Base-by-base conservation (phyloP, 129 eudicot species). In the Escallonia rubra region DNA sequence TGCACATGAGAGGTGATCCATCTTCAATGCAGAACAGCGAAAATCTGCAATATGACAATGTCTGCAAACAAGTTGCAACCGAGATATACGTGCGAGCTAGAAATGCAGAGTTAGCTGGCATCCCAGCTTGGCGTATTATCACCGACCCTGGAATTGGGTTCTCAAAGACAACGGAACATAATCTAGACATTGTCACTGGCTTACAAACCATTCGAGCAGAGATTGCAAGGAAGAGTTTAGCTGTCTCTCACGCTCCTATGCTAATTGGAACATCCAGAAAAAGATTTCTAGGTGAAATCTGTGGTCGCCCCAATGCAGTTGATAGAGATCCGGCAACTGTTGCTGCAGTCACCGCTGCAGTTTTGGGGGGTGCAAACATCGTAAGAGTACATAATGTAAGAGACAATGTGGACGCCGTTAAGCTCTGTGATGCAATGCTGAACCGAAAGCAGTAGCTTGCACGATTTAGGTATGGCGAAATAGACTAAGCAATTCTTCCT, bases 1-100 rank as follows among this genome's bases (percentile, higher is more conserved):
- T 93, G 98, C 98, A 92, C 72, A 92, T 92, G 98, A 88, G 98
- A 64, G 96, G 98, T 6, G 91, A 88, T 67, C 96, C 95, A 0
- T 61, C 76, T 3, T 81, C 98, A 7, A 92, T 92, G 98, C 98
- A 93, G 70, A 89, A 77, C 63, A 70, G 65, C 7, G 90, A 89
- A 60, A 93, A 93, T 65, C 61, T 93, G 73, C 67, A 71, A 40
- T 93, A 93, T 47, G 73, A 71, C 43, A 78, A 89, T 79, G 95
- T 93, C 43, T 86, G 95, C 66, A 77, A 69, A 43, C 86, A 93
- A 49, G 98, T 89, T 53, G 92, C 92, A 13, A 50, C 61, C 0
- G 98, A 93, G 79, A 55, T 93, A 48, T 78, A 77, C 15, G 63
- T 43, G 56, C 67, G 86, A 47, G 86, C 78, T 65, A 63, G 58